These are phyloP conservation scores for Quercus agrifolia DNA, from an alignment of 306 rosid genomes.

Conservation along the genomic window DNA sequence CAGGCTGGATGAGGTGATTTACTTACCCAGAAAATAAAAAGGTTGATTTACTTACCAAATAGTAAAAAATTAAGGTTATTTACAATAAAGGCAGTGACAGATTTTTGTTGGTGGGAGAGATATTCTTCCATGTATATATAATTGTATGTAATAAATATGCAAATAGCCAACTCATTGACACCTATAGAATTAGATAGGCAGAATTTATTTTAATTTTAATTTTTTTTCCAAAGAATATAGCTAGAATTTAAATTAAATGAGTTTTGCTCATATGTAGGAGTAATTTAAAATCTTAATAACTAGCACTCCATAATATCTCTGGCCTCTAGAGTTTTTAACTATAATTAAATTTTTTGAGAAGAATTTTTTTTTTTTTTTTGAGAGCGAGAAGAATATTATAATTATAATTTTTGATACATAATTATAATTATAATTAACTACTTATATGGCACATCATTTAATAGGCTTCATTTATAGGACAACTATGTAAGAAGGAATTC, in stretches of 20 bases:
- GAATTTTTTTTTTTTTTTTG: too few relatives aligned
- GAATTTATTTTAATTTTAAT: background rate
- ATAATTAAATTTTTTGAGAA: too few relatives aligned
- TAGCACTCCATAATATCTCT: background rate
- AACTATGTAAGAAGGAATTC: too few relatives aligned
- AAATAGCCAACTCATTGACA: constrained; percentile 20
- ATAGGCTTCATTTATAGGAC: background rate
- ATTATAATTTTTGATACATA: too few relatives aligned
- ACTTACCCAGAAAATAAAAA: too few relatives aligned
- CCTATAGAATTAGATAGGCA: background rate
- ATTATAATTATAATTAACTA: too few relatives aligned
- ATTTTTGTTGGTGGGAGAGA: background rate
- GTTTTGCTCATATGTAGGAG: background rate
- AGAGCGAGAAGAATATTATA: too few relatives aligned
- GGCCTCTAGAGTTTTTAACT: too few relatives aligned
- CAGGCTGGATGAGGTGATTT: background rate
- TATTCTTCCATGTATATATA: background rate
- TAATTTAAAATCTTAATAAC: background rate
- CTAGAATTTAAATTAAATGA: background rate
- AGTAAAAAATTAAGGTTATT: background rate
- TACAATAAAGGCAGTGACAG: constrained; percentile 1
- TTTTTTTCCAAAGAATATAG: too few relatives aligned
- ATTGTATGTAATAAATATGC: background rate
- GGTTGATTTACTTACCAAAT: too few relatives aligned
- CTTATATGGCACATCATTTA: background rate